phyloP scores from a whole-genome alignment of 2,329 filamentous ascomycete species.

The Trichophyton rubrum region DNA sequence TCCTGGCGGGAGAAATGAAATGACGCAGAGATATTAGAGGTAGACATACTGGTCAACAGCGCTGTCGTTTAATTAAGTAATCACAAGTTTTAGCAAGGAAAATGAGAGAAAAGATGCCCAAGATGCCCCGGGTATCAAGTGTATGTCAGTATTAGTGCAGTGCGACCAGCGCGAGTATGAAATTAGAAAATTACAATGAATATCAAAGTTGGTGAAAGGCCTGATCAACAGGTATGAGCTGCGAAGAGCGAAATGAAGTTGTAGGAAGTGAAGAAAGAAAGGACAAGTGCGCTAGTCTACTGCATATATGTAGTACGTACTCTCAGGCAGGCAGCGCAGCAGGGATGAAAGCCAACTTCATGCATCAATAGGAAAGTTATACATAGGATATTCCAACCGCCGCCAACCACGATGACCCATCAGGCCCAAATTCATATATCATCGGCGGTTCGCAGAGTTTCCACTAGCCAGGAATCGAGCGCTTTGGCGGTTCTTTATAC shows the following conservation, averaged over 20 bases:
- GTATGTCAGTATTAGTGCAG: neutral
- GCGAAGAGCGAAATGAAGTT: slow-evolving; percentile 1
- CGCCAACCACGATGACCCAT: neutral
- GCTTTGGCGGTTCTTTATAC: neutral
- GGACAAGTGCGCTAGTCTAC: neutral
- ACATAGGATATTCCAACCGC: neutral
- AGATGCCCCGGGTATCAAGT: slow-evolving; percentile 1
- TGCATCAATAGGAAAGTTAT: slow-evolving; percentile 5
- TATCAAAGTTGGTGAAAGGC: neutral
- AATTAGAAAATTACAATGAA: neutral
- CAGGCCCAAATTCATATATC: neutral
- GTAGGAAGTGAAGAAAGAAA: neutral
- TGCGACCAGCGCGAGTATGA: neutral
- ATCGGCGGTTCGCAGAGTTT: slow-evolving; percentile 1
- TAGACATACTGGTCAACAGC: slow-evolving; percentile 3
- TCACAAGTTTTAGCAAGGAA: neutral
- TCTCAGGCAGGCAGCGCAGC: neutral
- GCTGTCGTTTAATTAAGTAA: neutral
- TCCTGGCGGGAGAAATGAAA: neutral
- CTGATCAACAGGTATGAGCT: slow-evolving; percentile 1
- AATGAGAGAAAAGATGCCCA: slow-evolving; percentile 1
- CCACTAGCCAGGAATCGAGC: neutral
- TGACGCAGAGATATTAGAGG: neutral
- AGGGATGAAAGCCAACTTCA: neutral
- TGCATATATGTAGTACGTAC: slow-evolving; percentile 2